Base-by-base conservation (phyloP, 1,284 basidiomycete species). In the Rhizoctonia solani region DNA sequence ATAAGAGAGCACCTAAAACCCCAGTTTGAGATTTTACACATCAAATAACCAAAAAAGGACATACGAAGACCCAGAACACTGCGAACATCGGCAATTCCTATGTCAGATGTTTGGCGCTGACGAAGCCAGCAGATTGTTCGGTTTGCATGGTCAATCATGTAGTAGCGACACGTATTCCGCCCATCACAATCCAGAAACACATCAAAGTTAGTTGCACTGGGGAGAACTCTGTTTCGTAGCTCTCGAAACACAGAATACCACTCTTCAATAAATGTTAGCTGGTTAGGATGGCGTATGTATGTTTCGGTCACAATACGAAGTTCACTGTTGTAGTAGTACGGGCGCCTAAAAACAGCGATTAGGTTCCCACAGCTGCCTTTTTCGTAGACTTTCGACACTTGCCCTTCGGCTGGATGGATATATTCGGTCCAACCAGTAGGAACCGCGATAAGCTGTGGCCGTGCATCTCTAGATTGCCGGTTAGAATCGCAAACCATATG, bases 1-100 rank as follows among this genome's bases (percentile, higher is more conserved):
- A 66, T 3, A 70, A 41, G 1, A 66, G 13, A 21, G 69, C 68
- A 19, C 66, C 69, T 70, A n/a, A 3, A 42, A 30, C 29, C 21
- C 16, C 27, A 19, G 23, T 30, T 52, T 16, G 13, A 34, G 6
- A 49, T 6, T 25, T 14, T 21, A 11, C n/a, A n/a, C 6, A 13
- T 4, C 23, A 39, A 37, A 29, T 49, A 16, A 34, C 4, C 11
- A 34, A 16, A 6, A 21, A 44, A 4, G 14, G 5, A 44, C 41
- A 21, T n/a, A 66, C 65, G 65, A 14, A 66, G 65, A 21, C 47
- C 41, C 2, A 66, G 19, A 1, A 34, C n/a, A n/a, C 47, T 66
- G 3, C 53, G 41, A 16, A 66, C 53, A 16, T 66, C 65, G 1
- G 65, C 54, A 4, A 66, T 44, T 29, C 53, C 53, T 14, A 66